A percentile compares a stretch with the other conserved stretches of the same genome.
phyloP scores from a whole-genome alignment of 306 rosid species.

The Boehmeria nivea region DNA sequence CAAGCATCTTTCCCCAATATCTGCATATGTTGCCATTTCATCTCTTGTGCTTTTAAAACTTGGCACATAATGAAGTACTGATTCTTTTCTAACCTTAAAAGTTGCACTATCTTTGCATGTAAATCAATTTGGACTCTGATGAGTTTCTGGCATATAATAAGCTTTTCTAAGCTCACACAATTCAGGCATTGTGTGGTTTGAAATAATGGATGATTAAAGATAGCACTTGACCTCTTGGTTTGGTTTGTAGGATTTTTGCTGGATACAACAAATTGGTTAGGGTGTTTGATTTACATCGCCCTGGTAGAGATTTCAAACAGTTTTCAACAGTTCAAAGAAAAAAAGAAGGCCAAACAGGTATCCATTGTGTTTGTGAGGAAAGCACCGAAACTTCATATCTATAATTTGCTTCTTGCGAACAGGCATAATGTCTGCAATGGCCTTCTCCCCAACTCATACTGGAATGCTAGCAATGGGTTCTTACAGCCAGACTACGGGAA shows the following conservation, averaged over 20 bases:
- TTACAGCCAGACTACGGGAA: constrained; percentile 74
- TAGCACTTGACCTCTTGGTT: constrained; percentile 3
- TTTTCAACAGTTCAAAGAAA: constrained; percentile 70
- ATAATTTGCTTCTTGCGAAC: constrained; percentile 17
- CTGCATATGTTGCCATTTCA: constrained; percentile 2
- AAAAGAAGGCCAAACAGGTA: constrained; percentile 91
- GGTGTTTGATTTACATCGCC: constrained; percentile 91
- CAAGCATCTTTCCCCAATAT: too few species aligned
- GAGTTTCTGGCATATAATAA: constrained; percentile 1
- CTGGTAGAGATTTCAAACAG: constrained; percentile 80
- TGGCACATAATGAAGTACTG: too few species aligned
- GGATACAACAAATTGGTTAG: constrained; percentile 91
- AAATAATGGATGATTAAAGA: background rate
- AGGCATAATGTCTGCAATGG: constrained; percentile 92
- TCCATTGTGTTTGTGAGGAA: background rate
- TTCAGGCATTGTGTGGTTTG: too few species aligned
- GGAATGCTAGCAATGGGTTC: constrained; percentile 95
- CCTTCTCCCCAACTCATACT: constrained; percentile 72
- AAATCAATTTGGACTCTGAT: background rate
- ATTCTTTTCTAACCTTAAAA: background rate
- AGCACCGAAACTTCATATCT: constrained; percentile 11
- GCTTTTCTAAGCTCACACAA: background rate
- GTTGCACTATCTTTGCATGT: background rate
- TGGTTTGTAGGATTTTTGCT: constrained; percentile 68
- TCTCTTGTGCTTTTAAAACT: background rate